Percentiles rank a stretch among this genome's conserved stretches.
Conservation (phyloP, 805 yeast species). For the Priceomyces haplophilus region DNA sequence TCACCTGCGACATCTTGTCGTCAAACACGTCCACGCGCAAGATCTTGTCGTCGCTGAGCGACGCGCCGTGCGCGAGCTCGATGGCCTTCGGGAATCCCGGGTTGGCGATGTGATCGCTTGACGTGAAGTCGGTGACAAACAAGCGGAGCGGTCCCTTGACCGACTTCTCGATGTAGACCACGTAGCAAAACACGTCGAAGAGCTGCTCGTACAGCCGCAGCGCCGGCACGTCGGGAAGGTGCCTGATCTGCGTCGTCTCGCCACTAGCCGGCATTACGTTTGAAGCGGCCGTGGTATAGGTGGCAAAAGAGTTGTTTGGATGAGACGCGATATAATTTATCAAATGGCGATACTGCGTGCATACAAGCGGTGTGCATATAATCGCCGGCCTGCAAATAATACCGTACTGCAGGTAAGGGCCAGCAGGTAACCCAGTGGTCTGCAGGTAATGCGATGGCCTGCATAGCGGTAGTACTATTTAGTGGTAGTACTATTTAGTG, state of each 20-base stretch:
- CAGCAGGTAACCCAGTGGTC: too few relatives aligned
- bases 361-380: too few relatives aligned
- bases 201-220: conserved; percentile 1
- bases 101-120: conserved; percentile 7
- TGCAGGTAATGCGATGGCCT: too few relatives aligned
- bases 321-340: too few relatives aligned
- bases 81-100: conserved; percentile 7
- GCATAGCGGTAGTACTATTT: too few relatives aligned
- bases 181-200: conserved; percentile 6
- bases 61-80: too few relatives aligned
- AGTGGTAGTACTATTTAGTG: too few relatives aligned
- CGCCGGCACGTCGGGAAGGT: conserved; percentile 6
- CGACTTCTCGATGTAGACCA: conserved; percentile 4
- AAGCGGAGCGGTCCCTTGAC: conserved; percentile 11
- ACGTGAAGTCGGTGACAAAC: conserved; percentile 20
- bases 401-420: too few relatives aligned
- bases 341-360: too few relatives aligned
- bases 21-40: conserved; percentile 14
- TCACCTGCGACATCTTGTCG: conserved; percentile 8
- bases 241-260: not conserved
- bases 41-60: conserved; percentile 10
- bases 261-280: not conserved
- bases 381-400: too few relatives aligned
- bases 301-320: too few relatives aligned
- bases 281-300: too few relatives aligned